Base-by-base conservation (phyloP, 2,329 filamentous ascomycete genomes). In the Pseudopyricularia cyperi region DNA sequence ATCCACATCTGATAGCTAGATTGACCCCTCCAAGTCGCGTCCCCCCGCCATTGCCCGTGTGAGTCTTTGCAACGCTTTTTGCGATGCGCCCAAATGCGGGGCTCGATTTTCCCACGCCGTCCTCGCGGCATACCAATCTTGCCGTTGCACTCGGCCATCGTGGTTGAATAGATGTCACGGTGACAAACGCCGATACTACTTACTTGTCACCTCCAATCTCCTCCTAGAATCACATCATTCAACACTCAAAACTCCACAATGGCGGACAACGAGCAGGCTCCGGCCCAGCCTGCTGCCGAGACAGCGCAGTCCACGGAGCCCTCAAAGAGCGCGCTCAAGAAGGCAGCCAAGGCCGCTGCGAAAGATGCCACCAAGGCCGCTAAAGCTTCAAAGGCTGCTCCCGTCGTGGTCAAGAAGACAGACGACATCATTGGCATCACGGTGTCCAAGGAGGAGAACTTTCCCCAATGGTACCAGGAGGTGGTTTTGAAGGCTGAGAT, bases 391-490 rank as follows among this genome's bases (percentile, higher is more conserved):
- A 81, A 80, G 68, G 72, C 79, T 62, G 65, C 69, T 37, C 57
- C 69, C 1, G 75, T 76, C 33, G 70, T 76, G 52, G 74, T 74
- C 60, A 81, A 81, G 70, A 80, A 81, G 69, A 61, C 69, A 9
- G 77, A 80, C 63, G 78, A 82, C 57, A 80, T 94, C 58, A 94
- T 93, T 61, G 90, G 90, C 57, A 95, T 96, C 62, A 93, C 90
- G 57, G 82, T 86, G 55, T 77, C 79, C 57, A 97, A 96, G 71
- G 75, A 84, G 48, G 84, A 87, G 48, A 89, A 97, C 71, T 93
- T 98, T 66, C 77, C 88, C 50, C 82, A 83, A 69, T 98, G 93
- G 93, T 98, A 98, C 71, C 89, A 95, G 71, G 91, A 98, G 71
- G 87, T 97, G 55, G 85, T 98, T 53, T 83, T 90, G 64, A 98